Percentiles rank a stretch among this genome's conserved stretches.
phyloP scores from a whole-genome alignment of 106 monocot species.

The Apostasia ramifera region DNA sequence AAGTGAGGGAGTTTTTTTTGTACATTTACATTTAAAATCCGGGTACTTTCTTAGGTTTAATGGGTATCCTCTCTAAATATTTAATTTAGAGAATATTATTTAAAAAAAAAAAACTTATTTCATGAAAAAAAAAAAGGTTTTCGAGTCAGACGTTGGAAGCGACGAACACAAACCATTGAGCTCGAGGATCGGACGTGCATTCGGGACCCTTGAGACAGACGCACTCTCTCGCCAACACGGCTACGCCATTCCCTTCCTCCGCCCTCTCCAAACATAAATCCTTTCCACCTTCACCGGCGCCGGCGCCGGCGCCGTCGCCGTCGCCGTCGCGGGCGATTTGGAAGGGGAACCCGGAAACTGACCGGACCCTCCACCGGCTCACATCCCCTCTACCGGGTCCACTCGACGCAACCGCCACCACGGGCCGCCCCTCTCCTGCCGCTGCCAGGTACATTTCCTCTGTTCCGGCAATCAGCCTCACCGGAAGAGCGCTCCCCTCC shows the following conservation, averaged over 20 bases:
- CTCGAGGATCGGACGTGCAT: constrained; percentile 26
- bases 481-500: neutral
- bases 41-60: too few species aligned
- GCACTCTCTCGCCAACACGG: constrained; percentile 15
- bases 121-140: too few species aligned
- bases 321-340: neutral
- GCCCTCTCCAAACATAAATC: constrained; percentile 21
- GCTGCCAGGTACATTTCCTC: constrained; percentile 12
- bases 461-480: constrained; percentile 1
- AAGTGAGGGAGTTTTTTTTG: too few species aligned
- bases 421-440: constrained; percentile 8
- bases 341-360: constrained; percentile 7
- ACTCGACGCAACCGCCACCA: constrained; percentile 6
- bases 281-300: constrained; percentile 2
- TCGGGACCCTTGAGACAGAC: constrained; percentile 10
- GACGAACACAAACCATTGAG: constrained; percentile 40
- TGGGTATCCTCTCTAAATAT: too few species aligned
- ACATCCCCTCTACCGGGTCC: constrained; percentile 2
- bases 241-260: neutral
- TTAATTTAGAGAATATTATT: too few species aligned
- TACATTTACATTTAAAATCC: too few species aligned
- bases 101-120: too few species aligned
- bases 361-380: constrained; percentile 16
- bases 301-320: constrained; percentile 6
- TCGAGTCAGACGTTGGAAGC: constrained; percentile 12